Percentiles rank a stretch among this genome's conserved stretches.
These are phyloP conservation scores for Astrocystis sublimbata DNA, from an alignment of 495 filamentous ascomycete genomes.

Conservation along the genomic window DNA sequence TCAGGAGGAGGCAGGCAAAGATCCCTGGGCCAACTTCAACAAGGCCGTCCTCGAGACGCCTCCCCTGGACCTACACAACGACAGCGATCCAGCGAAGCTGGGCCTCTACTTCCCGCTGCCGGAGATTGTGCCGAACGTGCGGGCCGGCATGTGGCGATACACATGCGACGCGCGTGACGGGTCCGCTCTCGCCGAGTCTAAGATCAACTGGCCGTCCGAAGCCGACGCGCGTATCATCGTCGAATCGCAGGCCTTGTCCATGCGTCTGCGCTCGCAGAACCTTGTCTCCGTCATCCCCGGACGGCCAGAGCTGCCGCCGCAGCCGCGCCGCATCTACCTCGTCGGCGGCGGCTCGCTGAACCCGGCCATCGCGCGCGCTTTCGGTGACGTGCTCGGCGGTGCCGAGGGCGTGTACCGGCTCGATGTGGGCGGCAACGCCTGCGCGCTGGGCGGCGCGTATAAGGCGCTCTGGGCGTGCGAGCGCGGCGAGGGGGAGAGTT, in stretches of 20 bases:
- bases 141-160: conserved; percentile 81
- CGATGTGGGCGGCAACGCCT: conserved; percentile 95
- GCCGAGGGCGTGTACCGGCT: conserved; percentile 86
- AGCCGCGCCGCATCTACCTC: conserved; percentile 87
- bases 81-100: conserved; percentile 67
- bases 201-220: conserved; percentile 38
- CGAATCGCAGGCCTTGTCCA: conserved; percentile 89
- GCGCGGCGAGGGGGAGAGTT: conserved; percentile 58
- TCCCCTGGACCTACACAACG: conserved; percentile 60
- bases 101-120: conserved; percentile 92
- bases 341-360: conserved; percentile 90
- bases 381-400: conserved; percentile 85
- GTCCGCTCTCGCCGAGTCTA: conserved; percentile 45
- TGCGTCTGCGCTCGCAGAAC: conserved; percentile 76
- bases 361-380: conserved; percentile 75
- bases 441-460: conserved; percentile 92
- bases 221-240: conserved; percentile 84
- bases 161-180: conserved; percentile 57
- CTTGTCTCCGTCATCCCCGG: conserved; percentile 62
- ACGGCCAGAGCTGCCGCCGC: conserved; percentile 61
- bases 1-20: conserved; percentile 39
- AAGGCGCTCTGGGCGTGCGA: conserved; percentile 93
- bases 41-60: conserved; percentile 60
- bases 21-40: conserved; percentile 80
- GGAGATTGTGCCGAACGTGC: conserved; percentile 92